Evolutionary conservation across 202 grass and related monocot genomes (phyloP), one percentile per base, ranked within the genome.

Genomic region (Alloteropsis angusta): DNA sequence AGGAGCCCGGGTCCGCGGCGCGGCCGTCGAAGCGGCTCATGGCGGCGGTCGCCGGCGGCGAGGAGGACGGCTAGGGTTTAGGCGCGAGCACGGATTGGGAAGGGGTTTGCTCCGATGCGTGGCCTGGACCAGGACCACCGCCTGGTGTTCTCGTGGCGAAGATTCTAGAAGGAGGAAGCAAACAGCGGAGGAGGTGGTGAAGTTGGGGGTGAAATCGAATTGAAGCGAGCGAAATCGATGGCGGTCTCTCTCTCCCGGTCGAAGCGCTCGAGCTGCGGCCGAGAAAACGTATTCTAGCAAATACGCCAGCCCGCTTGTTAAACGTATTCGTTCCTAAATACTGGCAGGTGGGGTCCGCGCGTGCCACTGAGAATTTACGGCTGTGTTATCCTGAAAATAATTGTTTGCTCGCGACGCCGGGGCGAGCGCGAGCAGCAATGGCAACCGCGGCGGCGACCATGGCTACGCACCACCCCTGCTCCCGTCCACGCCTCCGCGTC

Each of bases 21-120:
- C 92, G 91, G 81, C 92, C 82, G 54, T 99, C 92, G 88, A 91
- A 95, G 85, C 85, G 89, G 90, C 86, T 93, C 96, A 99, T 99
- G 77, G 66, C 75, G 35, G 86, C 63, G 71, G 81, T 39, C 69
- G 61, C 36, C 68, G 61, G 53, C 61, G 78, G 23, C 49, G 78
- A 46, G 25, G 17, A 32, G 53, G 2, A 56, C n/a, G 38, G 59
- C 78, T 81, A 78, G 77, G 82, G 82, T 88, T 88, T 85, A 72
- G 50, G 15, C 11, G 46, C 23, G 14, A 16, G 21, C 14, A 18
- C 22, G 21, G n/a, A 39, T 42, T 52, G 30, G 12, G 44, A 26
- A 50, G 47, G 13, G 69, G 18, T 18, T 46, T 30, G 48, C 32
- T 5, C 47, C 77, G 28, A 60, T 35, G 15, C 8, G 25, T 18